phyloP scores from a whole-genome alignment of 2,329 filamentous ascomycete species.

The Aspergillus ochraceoroseus region DNA sequence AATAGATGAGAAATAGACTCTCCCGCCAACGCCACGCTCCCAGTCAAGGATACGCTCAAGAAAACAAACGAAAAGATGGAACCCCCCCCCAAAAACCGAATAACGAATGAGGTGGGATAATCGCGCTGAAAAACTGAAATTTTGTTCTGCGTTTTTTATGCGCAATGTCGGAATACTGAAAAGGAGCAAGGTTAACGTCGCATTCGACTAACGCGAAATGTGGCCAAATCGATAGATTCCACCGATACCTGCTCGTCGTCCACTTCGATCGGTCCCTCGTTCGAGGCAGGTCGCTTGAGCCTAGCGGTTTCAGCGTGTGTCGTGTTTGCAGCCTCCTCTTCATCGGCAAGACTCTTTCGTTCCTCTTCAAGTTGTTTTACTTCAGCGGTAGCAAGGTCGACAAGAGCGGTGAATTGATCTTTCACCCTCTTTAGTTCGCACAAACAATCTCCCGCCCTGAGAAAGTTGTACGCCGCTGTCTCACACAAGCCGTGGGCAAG shows the following conservation, averaged over 20 bases:
- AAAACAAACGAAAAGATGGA: background rate
- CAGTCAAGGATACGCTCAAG: background rate
- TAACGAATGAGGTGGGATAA: constrained; percentile 11
- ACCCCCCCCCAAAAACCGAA: no score
- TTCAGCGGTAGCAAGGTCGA: constrained; percentile 57
- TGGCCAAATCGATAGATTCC: constrained; percentile 20
- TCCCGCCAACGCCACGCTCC: no score
- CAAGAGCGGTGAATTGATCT: constrained; percentile 59
- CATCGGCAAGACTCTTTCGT: constrained; percentile 33
- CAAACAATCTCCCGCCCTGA: constrained; percentile 82
- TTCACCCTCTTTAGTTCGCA: constrained; percentile 68
- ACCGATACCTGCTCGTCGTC: constrained; percentile 18
- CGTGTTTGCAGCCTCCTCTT: constrained; percentile 15
- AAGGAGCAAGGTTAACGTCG: constrained; percentile 5
- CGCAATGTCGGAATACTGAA: background rate
- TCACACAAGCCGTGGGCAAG: constrained; percentile 77
- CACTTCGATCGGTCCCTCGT: constrained; percentile 18
- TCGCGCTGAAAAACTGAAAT: constrained; percentile 4
- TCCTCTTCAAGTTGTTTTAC: constrained; percentile 54
- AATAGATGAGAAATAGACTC: background rate
- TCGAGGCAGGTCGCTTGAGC: constrained; percentile 8
- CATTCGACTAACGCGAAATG: constrained; percentile 19
- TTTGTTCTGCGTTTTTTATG: background rate
- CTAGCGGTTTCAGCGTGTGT: background rate
- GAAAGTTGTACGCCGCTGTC: constrained; percentile 78